Conservation (phyloP, 805 yeast species). For the Myxozyma udenii region DNA sequence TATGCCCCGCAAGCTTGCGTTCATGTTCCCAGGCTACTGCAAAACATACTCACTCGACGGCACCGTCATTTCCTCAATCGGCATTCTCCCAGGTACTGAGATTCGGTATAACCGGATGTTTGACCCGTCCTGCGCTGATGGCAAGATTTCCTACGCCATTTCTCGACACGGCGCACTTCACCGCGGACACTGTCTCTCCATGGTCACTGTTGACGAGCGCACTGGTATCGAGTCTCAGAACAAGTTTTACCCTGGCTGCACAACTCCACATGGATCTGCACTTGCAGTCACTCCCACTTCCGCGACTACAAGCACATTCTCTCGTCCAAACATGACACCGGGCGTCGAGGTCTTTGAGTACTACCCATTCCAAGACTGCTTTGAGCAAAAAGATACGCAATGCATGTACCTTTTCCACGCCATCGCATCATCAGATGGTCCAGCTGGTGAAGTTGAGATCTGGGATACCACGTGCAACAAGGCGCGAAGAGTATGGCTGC, state of each 20-base stretch:
- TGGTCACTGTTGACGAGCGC: slow-evolving; percentile 21
- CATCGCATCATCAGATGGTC: slow-evolving; percentile 13
- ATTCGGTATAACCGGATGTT: slow-evolving; percentile 18
- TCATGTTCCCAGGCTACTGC: slow-evolving; percentile 28
- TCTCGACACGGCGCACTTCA: slow-evolving; percentile 24
- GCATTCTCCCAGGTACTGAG: slow-evolving; percentile 29
- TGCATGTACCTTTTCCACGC: slow-evolving; percentile 26
- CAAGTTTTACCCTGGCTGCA: slow-evolving; percentile 21
- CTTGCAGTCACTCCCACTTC: neutral
- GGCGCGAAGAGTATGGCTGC: slow-evolving; percentile 14
- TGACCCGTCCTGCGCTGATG: slow-evolving; percentile 17
- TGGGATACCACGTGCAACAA: slow-evolving; percentile 17
- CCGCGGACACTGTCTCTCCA: slow-evolving; percentile 25
- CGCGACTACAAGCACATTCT: neutral
- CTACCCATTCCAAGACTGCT: slow-evolving; percentile 24
- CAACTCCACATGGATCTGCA: neutral
- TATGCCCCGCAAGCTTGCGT: slow-evolving; percentile 7
- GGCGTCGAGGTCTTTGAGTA: slow-evolving; percentile 6
- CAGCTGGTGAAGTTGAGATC: slow-evolving; percentile 26
- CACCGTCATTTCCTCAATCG: slow-evolving; percentile 25
- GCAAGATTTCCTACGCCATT: slow-evolving; percentile 24
- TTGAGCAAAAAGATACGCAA: slow-evolving; percentile 10
- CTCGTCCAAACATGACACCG: neutral
- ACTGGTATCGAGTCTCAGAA: slow-evolving; percentile 21
- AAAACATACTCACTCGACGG: slow-evolving; percentile 24